Base-by-base conservation (phyloP, 139 green algal genomes). In the Asterochloris erici region DNA sequence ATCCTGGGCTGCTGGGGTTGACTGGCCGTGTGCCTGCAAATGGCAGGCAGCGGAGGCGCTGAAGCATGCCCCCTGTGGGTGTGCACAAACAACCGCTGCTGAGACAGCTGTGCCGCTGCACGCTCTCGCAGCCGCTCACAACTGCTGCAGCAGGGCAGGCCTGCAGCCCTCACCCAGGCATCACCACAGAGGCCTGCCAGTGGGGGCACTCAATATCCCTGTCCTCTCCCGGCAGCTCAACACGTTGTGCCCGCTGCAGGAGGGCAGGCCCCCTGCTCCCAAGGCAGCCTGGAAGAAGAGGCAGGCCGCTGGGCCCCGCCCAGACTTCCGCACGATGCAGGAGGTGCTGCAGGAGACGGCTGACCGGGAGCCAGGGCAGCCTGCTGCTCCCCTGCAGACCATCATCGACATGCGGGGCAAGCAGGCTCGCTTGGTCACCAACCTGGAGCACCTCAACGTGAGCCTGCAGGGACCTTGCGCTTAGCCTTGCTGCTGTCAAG, bases 391-490 rank as follows among this genome's bases (percentile, higher is more conserved):
- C 81, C 84, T 60, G 79, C 86, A 21, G 84, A 77, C 93, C 27
- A 96, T 99, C 73, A 82, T 98, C 69, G 96, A 99, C 90, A 98
- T 99, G 94, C 90, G 96, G 9, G 97, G 95, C 9, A 92, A 91
- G 0, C 89, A 94, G 87, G 88, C 91, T 24, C 90, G 93, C 0
- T 84, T 99, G 70, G 88, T 99, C 68, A 98, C 95, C 26, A 96
- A 98, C 86, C 29, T 99, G 81, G 91, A 96, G 83, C 85, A 95
- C 73, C 86, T 99, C 69, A 94, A 96, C 27, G n/a, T 74, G 71
- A 60, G 26, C 38, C 38, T 54, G 69, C 24, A 79, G 13, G 29
- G 21, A 23, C 68, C 64, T 54, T 54, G 38, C 38, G 38, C 38
- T 54, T 2, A 54, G 38, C 38, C 38, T 54, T 54, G 38, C 38